Conservation (phyloP, 2,329 filamentous ascomycete species). For the Cryoendolithus antarcticus region DNA sequence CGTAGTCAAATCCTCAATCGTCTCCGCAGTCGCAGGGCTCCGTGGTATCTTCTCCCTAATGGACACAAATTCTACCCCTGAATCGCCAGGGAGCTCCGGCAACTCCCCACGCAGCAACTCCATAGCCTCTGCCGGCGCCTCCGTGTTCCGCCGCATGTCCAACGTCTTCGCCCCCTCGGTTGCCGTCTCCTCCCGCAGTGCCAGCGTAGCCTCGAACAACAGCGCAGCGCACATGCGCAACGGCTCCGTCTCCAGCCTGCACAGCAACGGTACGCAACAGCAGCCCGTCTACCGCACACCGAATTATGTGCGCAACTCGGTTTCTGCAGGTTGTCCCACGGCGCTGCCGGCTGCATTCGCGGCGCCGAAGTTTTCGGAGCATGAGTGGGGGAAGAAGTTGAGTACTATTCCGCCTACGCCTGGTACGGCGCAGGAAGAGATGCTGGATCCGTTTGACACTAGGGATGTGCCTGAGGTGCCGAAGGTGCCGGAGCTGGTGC, state of each 20-base stretch:
- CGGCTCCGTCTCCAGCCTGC: too few species aligned
- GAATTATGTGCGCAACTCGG: constrained; percentile 26
- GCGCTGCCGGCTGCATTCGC: constrained; percentile 21
- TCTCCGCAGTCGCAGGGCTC: constrained; percentile 29
- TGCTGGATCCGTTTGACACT: constrained; percentile 27
- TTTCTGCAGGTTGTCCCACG: constrained; percentile 27
- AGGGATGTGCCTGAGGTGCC: constrained; percentile 12
- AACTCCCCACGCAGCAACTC: constrained; percentile 13
- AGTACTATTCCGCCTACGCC: constrained; percentile 31
- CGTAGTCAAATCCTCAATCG: constrained; percentile 29
- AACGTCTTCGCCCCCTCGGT: constrained; percentile 16
- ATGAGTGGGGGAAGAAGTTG: constrained; percentile 16
- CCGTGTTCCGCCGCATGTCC: constrained; percentile 22
- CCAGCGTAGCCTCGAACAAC: constrained; percentile 12
- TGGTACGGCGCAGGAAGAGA: constrained; percentile 15
- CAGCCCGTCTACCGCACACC: constrained; percentile 18
- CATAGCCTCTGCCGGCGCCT: constrained; percentile 16
- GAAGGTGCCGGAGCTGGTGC: constrained; percentile 9
- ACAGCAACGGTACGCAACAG: too few species aligned
- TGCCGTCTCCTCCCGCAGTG: constrained; percentile 7
- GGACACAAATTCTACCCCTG: constrained; percentile 13
- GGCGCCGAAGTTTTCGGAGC: too few species aligned
- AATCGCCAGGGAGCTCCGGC: constrained; percentile 5
- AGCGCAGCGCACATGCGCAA: too few species aligned
- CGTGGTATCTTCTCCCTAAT: constrained; percentile 36